Evolutionary conservation across 2,329 filamentous ascomycete genomes (phyloP), one percentile per base, ranked within the genome.

Genomic region (Annulohypoxylon truncatum): DNA sequence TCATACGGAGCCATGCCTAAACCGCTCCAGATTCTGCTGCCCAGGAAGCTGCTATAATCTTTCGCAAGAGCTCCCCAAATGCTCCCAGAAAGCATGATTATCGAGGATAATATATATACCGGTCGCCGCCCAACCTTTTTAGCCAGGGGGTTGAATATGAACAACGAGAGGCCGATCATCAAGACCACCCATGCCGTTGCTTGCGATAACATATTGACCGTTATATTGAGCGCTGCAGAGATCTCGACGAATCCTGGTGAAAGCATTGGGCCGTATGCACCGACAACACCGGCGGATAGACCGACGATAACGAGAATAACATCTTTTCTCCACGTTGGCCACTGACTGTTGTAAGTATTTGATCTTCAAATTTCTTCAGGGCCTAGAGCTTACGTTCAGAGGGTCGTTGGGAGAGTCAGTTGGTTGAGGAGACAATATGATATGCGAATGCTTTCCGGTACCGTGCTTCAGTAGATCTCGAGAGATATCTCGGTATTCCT

Each of bases 1-100:
- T 87, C 84, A 60, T 82, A 82, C 0, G 84, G 80, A 0, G 83
- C 82, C 81, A 85, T 84, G 3, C 82, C 82, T 4, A 85, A 72
- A 3, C 81, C 83, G 4, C 79, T 79, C 20, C 84, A 75, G 31
- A 85, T 78, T 10, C 83, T 77, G 53, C 80, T 82, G 3, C 77
- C 83, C 0, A 85, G 73, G 66, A 85, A 83, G 8, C 79, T 82
- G 26, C 69, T 68, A 67, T 84, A 85, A 58, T 76, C 76, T 24
- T 79, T 78, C 13, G 81, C 78, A 1, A 79, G 73, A 1, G 80
- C 79, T 28, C 81, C 80, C 84, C 84, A 86, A 50, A 86, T 77
- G 47, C 78, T 82, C 4, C 80, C 80, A 0, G 78, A 78, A 50
- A 85, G 78, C 77, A 86, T 83, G 60, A 84, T 79, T 38, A 80